Conservation (phyloP, 306 rosid genomes). For the barrel medic (Medicago truncatula) region MtrunA17r5.0-ANR NC_053045.1:42219001-42219500, state of each 20-base stretch:
- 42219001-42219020: slow-evolving; percentile 20
- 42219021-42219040: slow-evolving; percentile 29
- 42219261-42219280: slow-evolving; percentile 19
- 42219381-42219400: slow-evolving; percentile 99
- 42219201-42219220: slow-evolving; percentile 24
- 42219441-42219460: slow-evolving; percentile 99
- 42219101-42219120: not conserved
- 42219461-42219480: slow-evolving; percentile 92
- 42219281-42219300: slow-evolving; percentile 34
- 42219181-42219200: slow-evolving; percentile 11
- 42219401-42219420: slow-evolving; percentile 99
- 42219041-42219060: not conserved
- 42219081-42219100: slow-evolving; percentile 3
- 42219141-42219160: slow-evolving; percentile 18
- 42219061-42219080: slow-evolving; percentile 13
- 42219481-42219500: slow-evolving; percentile 38
- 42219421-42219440: slow-evolving; percentile 86
- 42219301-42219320: slow-evolving; percentile 24
- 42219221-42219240: slow-evolving; percentile 12
- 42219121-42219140: slow-evolving; percentile 23
- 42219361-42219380: slow-evolving; percentile 77
- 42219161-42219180: slow-evolving; percentile 27
- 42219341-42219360: slow-evolving; percentile 25
- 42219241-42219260: slow-evolving; percentile 20
- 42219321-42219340: not conserved